A percentile compares a stretch with the other conserved stretches of the same genome.
Conservation (phyloP, 2,329 filamentous ascomycete species). For the Apiospora malaysiana region DNA sequence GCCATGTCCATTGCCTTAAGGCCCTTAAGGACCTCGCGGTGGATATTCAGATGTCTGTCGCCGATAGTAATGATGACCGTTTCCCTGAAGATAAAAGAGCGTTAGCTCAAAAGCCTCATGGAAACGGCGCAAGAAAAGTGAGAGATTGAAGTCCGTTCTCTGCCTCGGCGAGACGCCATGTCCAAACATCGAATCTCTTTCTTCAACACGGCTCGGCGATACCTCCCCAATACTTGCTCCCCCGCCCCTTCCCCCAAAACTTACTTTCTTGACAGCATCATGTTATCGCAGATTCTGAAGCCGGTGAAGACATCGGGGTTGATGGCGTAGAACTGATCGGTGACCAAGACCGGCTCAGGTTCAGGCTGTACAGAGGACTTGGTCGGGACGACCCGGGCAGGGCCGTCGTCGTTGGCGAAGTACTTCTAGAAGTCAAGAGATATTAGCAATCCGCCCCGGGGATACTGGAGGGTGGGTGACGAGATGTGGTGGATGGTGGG, state of each 20-base stretch:
- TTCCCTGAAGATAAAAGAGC: not conserved
- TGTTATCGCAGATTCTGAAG: not conserved
- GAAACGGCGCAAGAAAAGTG: not conserved
- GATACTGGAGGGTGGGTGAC: not conserved
- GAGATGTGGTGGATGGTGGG: not conserved
- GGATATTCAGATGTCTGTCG: not conserved
- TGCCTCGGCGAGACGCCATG: not conserved
- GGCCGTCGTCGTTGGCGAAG: not conserved
- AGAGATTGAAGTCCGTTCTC: not conserved
- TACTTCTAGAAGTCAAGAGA: not conserved
- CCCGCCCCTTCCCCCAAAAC: not conserved
- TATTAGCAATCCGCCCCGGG: not conserved
- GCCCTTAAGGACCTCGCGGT: not conserved
- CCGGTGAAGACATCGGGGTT: not conserved
- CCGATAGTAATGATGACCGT: not conserved
- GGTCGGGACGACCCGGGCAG: not conserved
- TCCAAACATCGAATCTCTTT: not conserved
- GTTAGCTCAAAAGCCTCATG: not conserved
- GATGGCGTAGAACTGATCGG: not conserved
- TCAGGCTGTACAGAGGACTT: not conserved
- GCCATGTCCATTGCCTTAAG: not conserved
- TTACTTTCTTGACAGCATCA: not conserved
- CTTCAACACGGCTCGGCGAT: not conserved
- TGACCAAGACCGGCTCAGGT: not conserved
- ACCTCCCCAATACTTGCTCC: not conserved